Percentiles rank a stretch among this genome's conserved stretches.
Conservation (phyloP, 2,329 filamentous ascomycete species). For the Lizonia empirigonia region DNA sequence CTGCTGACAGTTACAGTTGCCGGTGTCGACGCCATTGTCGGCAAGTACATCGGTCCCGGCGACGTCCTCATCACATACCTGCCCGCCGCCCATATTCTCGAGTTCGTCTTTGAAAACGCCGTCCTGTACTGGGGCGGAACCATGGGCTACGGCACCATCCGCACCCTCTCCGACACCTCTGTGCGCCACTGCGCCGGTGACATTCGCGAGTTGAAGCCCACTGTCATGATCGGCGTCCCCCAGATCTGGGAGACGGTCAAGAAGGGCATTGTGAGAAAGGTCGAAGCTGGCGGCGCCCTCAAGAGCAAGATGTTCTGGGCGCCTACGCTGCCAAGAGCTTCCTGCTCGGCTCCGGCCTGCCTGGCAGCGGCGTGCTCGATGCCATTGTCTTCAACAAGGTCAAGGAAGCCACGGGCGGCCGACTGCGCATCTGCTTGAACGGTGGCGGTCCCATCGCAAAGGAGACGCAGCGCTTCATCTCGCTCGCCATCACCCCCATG, state of each 20-base stretch:
- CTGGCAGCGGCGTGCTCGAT: constrained; percentile 74
- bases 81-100: constrained; percentile 92
- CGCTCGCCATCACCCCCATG: constrained; percentile 92
- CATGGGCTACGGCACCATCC: constrained; percentile 90
- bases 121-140: constrained; percentile 88
- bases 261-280: constrained; percentile 85
- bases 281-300: constrained; percentile 73
- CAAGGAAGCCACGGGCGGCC: constrained; percentile 85
- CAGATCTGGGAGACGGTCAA: constrained; percentile 97
- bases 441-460: constrained; percentile 89
- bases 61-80: constrained; percentile 89
- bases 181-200: constrained; percentile 92
- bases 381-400: constrained; percentile 89
- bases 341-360: constrained; percentile 64
- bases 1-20: constrained; percentile 59
- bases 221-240: constrained; percentile 90
- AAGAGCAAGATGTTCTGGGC: constrained; percentile 78
- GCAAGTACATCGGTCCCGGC: constrained; percentile 74
- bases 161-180: constrained; percentile 83
- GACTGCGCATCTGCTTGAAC: constrained; percentile 88
- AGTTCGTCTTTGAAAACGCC: constrained; percentile 93
- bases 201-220: constrained; percentile 88
- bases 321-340: constrained; percentile 66
- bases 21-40: constrained; percentile 78
- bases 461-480: constrained; percentile 88